Conservation (phyloP, 2,329 filamentous ascomycete species). For the Scleromitrula shiraiana region DNA sequence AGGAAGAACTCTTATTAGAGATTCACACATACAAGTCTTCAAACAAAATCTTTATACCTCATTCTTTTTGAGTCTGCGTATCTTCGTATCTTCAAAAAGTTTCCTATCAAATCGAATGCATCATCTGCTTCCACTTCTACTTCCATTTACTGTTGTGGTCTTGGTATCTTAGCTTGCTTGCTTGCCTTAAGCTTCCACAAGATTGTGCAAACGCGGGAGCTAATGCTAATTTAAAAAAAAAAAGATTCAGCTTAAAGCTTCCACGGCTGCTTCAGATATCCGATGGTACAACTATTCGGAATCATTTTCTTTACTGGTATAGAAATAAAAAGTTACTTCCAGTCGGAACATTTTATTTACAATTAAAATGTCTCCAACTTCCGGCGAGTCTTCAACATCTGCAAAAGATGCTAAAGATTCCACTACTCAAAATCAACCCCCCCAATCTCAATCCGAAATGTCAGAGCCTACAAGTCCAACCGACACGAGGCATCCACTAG, state of each 20-base stretch:
- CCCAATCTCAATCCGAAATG: constrained; percentile 17
- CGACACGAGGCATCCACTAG: constrained; percentile 38
- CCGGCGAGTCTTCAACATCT: constrained; percentile 11
- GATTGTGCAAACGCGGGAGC: background rate
- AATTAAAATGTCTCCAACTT: constrained; percentile 17
- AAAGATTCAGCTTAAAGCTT: background rate
- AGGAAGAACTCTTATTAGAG: too few species aligned
- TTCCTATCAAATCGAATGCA: constrained; percentile 1
- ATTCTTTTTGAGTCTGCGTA: background rate
- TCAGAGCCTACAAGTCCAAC: constrained; percentile 38
- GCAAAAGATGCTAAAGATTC: constrained; percentile 12
- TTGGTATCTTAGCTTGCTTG: constrained; percentile 8
- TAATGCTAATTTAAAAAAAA: constrained; percentile 1
- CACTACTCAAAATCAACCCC: constrained; percentile 15
- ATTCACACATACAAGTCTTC: too few species aligned
- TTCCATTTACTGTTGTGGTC: constrained; percentile 1
- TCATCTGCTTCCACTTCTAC: too few species aligned
- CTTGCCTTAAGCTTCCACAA: background rate
- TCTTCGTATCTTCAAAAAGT: too few species aligned
- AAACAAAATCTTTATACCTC: background rate
- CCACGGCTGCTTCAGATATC: background rate
- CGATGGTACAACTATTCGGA: constrained; percentile 6
- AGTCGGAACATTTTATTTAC: background rate
- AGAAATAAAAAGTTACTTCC: background rate
- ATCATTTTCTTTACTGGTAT: background rate